Conservation (phyloP, 257 asterid species). For the Solanum virginianum region DNA sequence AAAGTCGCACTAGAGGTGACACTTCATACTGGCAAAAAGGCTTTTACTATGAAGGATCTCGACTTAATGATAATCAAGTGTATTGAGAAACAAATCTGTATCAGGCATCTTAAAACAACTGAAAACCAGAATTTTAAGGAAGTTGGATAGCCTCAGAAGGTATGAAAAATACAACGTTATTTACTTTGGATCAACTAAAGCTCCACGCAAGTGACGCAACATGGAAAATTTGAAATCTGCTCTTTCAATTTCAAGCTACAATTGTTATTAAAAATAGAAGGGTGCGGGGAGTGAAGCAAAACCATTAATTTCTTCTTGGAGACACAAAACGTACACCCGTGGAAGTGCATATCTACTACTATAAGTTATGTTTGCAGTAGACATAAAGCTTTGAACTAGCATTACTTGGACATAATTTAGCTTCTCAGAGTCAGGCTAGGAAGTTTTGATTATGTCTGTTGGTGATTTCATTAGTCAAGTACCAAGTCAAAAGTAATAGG, state of each 20-base stretch:
- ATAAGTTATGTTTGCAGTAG: background rate
- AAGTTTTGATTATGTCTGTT: background rate
- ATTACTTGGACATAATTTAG: background rate
- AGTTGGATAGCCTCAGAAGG: background rate
- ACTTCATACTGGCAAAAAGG: background rate
- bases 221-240: background rate
- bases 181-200: background rate
- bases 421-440: background rate
- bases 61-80: background rate
- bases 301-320: background rate
- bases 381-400: background rate
- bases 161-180: background rate
- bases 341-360: background rate
- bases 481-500: background rate
- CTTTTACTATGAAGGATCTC: background rate
- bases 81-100: background rate
- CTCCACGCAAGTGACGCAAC: background rate
- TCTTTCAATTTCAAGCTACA: background rate
- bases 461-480: background rate
- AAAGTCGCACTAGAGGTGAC: background rate
- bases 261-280: background rate
- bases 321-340: background rate
- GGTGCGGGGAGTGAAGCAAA: background rate
- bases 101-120: background rate
- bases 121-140: background rate